Percentiles rank a stretch among this genome's conserved stretches.
Conservation (phyloP, 2,329 filamentous ascomycete genomes). For the Aaosphaeria arxii region DNA sequence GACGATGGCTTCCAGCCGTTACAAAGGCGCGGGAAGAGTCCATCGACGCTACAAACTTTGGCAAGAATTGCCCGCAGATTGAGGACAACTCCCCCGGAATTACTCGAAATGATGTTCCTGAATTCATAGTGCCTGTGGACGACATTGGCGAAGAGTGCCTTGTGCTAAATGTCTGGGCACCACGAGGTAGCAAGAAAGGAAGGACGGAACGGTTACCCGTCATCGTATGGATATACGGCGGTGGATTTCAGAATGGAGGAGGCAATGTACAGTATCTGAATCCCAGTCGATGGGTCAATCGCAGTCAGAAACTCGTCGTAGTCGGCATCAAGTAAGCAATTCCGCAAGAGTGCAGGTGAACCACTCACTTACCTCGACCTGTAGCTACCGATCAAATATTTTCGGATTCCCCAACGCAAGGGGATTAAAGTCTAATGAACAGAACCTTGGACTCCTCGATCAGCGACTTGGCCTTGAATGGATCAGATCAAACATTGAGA, state of each 20-base stretch:
- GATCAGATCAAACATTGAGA: constrained; percentile 39
- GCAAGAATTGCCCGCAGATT: constrained; percentile 27
- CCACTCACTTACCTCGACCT: not conserved
- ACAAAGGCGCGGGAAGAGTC: constrained; percentile 12
- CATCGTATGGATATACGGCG: constrained; percentile 49
- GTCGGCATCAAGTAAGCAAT: constrained; percentile 20
- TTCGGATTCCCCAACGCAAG: constrained; percentile 39
- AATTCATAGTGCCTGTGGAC: constrained; percentile 19
- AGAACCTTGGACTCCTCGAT: constrained; percentile 41
- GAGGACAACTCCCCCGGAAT: constrained; percentile 14
- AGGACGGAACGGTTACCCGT: constrained; percentile 38
- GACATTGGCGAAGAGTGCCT: constrained; percentile 46
- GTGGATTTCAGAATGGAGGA: constrained; percentile 46
- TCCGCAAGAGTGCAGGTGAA: not conserved
- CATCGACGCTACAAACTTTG: constrained; percentile 25
- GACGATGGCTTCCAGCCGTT: constrained; percentile 32
- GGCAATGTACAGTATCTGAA: constrained; percentile 39
- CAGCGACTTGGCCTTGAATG: constrained; percentile 40
- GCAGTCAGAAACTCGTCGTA: constrained; percentile 35
- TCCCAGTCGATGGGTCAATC: constrained; percentile 25
- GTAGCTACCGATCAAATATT: constrained; percentile 37
- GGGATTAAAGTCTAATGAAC: constrained; percentile 18
- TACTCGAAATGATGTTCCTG: constrained; percentile 20
- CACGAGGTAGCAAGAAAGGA: constrained; percentile 11
- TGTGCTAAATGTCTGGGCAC: constrained; percentile 47